A percentile compares a stretch with the other conserved stretches of the same genome.
Conservation (phyloP, 306 rosid genomes). For the Vigna angularis region DNA sequence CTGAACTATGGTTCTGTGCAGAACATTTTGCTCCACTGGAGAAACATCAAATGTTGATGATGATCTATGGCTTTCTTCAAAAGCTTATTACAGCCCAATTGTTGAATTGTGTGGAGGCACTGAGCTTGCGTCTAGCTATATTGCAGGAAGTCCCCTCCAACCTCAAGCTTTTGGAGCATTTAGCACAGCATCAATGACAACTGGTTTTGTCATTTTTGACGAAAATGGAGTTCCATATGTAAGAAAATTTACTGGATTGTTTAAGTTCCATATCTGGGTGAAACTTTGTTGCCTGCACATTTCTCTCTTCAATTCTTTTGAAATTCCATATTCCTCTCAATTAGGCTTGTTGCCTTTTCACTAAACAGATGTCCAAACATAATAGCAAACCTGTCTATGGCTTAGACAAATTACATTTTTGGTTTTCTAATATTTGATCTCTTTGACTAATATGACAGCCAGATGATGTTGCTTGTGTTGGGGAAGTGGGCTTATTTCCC, state of each 20-base stretch:
- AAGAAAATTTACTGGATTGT: constrained; percentile 24
- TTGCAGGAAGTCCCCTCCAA: constrained; percentile 65
- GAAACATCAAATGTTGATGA: constrained; percentile 89
- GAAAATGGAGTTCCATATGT: constrained; percentile 80
- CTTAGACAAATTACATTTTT: neutral
- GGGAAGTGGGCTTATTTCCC: constrained; percentile 84
- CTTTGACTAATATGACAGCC: constrained; percentile 62
- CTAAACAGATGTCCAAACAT: neutral
- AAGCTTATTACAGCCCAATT: constrained; percentile 72
- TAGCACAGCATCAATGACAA: constrained; percentile 76
- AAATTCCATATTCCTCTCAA: no score
- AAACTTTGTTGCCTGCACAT: no score
- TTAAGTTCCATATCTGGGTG: neutral
- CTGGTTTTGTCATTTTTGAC: constrained; percentile 76
- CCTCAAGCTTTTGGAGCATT: constrained; percentile 94
- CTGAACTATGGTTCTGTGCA: constrained; percentile 50
- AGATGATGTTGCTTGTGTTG: constrained; percentile 74
- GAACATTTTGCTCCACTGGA: constrained; percentile 76
- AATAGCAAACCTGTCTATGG: constrained; percentile 4
- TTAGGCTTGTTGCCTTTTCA: neutral
- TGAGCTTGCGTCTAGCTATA: constrained; percentile 77
- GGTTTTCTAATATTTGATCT: constrained; percentile 36
- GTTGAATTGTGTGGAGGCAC: constrained; percentile 90
- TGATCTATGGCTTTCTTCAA: constrained; percentile 96
- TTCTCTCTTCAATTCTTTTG: no score